A percentile compares a stretch with the other conserved stretches of the same genome.
These are phyloP conservation scores for Amphirosellinia nigrospora DNA, from an alignment of 495 filamentous ascomycete species.

Conservation along the genomic window DNA sequence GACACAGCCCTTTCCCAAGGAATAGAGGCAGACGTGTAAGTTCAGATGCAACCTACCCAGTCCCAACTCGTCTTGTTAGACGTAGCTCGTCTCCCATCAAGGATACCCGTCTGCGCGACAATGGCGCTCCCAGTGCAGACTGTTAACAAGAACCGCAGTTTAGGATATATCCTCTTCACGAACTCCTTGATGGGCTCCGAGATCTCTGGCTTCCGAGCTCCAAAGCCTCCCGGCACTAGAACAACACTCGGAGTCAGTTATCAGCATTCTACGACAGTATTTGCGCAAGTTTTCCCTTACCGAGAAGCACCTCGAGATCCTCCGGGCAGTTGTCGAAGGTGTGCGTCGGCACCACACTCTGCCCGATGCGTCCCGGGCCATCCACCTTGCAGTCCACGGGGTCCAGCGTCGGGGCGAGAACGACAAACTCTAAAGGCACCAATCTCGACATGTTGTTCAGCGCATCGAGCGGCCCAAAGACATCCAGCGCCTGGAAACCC, in stretches of 20 bases:
- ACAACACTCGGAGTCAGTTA: background rate
- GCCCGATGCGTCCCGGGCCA: constrained; percentile 36
- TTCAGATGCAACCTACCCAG: constrained; percentile 33
- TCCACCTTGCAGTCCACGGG: constrained; percentile 46
- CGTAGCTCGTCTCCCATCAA: constrained; percentile 66
- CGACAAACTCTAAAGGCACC: constrained; percentile 46
- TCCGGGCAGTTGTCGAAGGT: constrained; percentile 56
- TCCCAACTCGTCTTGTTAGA: constrained; percentile 56
- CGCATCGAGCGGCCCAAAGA: constrained; percentile 66
- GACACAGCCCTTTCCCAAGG: too few species aligned
- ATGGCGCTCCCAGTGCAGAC: constrained; percentile 66
- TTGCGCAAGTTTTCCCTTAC: background rate
- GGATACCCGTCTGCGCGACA: constrained; percentile 58
- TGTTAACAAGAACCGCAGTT: constrained; percentile 62
- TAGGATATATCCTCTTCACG: constrained; percentile 49
- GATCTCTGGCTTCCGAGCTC: constrained; percentile 49
- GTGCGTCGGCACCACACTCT: constrained; percentile 66
- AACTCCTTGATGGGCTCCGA: constrained; percentile 51
- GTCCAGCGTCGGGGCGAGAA: constrained; percentile 61
- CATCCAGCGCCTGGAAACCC: constrained; percentile 59
- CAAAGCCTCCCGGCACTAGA: constrained; percentile 66
- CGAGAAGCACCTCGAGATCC: constrained; percentile 66
- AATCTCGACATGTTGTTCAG: constrained; percentile 60
- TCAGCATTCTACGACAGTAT: background rate
- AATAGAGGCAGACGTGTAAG: too few species aligned